Evolutionary conservation across 257 asterid genomes (phyloP).

Genomic region (Rubia yunnanensis): DNA sequence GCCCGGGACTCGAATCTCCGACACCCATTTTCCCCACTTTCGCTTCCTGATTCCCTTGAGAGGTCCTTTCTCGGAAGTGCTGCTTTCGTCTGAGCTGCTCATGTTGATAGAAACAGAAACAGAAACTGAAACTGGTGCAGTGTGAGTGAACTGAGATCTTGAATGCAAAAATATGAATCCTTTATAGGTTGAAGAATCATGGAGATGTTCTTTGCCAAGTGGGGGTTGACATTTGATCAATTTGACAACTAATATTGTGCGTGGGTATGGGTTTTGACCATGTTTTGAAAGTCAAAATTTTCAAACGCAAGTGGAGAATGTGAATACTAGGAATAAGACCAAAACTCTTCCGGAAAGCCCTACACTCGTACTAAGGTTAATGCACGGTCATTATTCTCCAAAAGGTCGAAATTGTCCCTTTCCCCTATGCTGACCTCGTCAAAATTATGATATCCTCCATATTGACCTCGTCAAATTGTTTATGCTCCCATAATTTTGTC

Average conservation of each 20-base stretch:
- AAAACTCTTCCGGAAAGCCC: too few species aligned
- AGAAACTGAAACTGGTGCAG: too few species aligned
- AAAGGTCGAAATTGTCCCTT: too few species aligned
- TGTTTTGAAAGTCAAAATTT: conserved; percentile 6
- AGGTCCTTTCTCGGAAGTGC: conserved; percentile 16
- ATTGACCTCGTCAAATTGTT: too few species aligned
- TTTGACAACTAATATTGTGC: background rate
- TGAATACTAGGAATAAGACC: too few species aligned
- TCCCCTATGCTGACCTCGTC: too few species aligned
- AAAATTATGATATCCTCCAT: too few species aligned
- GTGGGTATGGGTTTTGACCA: background rate
- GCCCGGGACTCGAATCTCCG: conserved; percentile 87
- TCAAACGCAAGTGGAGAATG: conserved; percentile 17
- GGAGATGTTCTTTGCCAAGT: too few species aligned
- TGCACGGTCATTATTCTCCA: too few species aligned
- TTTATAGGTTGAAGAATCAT: conserved; percentile 50
- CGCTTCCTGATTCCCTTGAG: conserved; percentile 68
- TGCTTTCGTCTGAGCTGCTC: conserved; percentile 46
- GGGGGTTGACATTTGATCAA: conserved; percentile 1
- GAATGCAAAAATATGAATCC: background rate
- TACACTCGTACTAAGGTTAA: too few species aligned
- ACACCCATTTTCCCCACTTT: conserved; percentile 96
- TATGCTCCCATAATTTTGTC: too few species aligned
- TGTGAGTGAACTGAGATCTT: background rate
- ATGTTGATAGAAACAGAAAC: background rate